A percentile compares a stretch with the other conserved stretches of the same genome.
Conservation (phyloP, 2,329 filamentous ascomycete species). For the Trichoderma koningii region DNA sequence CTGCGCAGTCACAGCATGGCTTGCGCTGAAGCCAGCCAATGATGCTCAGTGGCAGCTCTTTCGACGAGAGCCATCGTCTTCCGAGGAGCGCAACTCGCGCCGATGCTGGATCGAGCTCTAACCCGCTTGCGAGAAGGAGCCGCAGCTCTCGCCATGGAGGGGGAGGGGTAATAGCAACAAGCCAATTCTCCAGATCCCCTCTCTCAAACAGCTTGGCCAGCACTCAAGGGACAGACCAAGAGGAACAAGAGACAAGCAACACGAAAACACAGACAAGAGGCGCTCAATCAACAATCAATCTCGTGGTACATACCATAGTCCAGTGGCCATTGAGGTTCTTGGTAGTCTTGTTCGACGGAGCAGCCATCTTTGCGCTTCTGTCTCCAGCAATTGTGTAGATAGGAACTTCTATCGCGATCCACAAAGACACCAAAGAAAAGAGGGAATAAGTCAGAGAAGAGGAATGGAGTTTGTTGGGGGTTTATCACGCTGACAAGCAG, state of each 20-base stretch:
- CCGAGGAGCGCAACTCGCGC: too few relatives aligned
- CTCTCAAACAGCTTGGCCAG: neutral
- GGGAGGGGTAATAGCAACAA: conserved; percentile 7
- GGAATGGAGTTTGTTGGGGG: neutral
- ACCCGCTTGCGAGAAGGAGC: neutral
- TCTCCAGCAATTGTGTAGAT: neutral
- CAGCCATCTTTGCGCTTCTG: conserved; percentile 61
- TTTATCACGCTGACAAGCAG: neutral
- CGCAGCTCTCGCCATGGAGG: conserved; percentile 2
- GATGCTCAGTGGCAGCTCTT: too few relatives aligned
- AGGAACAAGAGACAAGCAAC: neutral
- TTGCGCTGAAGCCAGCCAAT: too few relatives aligned
- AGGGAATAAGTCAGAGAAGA: neutral
- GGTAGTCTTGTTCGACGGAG: conserved; percentile 66
- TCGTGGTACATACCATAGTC: conserved; percentile 58
- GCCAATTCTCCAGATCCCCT: neutral
- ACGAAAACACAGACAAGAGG: neutral
- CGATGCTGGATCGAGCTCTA: too few relatives aligned
- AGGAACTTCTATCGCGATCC: neutral
- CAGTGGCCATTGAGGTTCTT: conserved; percentile 70
- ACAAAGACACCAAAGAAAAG: conserved; percentile 6
- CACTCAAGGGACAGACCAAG: neutral
- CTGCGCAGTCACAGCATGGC: too few relatives aligned
- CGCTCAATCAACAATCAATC: neutral
- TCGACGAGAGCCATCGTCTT: too few relatives aligned